Conservation (phyloP, 352 stramenopile genomes). For the Pythium inflatum region DNA sequence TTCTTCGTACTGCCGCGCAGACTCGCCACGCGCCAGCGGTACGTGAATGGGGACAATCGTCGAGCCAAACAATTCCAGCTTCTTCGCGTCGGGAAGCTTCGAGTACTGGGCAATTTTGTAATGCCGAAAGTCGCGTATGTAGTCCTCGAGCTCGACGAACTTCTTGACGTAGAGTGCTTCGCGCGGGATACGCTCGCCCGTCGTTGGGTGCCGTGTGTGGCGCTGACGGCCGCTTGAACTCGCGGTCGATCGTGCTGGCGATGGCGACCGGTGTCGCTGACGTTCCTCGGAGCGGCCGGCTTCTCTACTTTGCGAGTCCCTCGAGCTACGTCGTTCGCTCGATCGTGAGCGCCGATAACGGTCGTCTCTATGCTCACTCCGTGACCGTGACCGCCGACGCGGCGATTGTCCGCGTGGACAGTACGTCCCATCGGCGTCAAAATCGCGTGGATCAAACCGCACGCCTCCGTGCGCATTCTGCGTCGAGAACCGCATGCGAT, state of each 20-base stretch:
- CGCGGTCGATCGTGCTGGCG: neutral
- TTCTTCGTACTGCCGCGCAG: conserved; percentile 22
- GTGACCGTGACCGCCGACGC: neutral
- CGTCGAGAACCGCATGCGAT: conserved; percentile 15
- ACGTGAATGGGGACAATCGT: conserved; percentile 25
- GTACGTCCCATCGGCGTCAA: neutral
- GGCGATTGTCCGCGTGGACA: too few species aligned
- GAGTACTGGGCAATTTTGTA: neutral
- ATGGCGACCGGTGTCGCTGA: neutral
- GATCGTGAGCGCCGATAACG: too few species aligned
- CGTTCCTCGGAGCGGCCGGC: neutral
- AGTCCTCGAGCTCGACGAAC: conserved; percentile 21
- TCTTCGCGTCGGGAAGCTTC: neutral
- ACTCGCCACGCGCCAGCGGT: conserved; percentile 20
- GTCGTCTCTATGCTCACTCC: too few species aligned
- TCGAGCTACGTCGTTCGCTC: too few species aligned
- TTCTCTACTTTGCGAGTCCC: too few species aligned
- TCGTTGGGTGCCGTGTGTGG: neutral
- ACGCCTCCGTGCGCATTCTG: conserved; percentile 2
- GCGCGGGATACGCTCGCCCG: neutral
- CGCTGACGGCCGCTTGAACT: neutral
- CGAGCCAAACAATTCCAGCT: conserved; percentile 9
- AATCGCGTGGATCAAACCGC: neutral
- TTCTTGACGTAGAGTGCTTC: conserved; percentile 14
- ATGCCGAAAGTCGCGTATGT: neutral